These are phyloP conservation scores for Emmonsiellopsis sp. DNA, from an alignment of 2,329 filamentous ascomycete species.

Conservation along the genomic window DNA sequence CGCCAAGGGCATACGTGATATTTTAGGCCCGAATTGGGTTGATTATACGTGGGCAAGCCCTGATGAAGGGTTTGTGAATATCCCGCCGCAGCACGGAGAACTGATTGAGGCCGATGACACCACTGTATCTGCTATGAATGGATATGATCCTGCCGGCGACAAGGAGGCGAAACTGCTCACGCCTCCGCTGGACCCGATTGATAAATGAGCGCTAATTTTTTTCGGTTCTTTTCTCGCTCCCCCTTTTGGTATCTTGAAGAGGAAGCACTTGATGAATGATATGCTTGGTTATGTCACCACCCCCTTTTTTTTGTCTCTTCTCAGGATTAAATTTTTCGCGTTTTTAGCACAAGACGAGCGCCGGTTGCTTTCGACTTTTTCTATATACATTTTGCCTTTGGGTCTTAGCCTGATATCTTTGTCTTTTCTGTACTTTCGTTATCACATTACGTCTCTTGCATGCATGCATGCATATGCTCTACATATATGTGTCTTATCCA, in stretches of 20 bases:
- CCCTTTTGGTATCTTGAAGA: background rate
- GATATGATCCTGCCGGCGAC: slow-evolving; percentile 1
- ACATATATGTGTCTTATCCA: too few species aligned
- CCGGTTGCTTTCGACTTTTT: background rate
- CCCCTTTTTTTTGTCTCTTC: background rate
- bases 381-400: too few species aligned
- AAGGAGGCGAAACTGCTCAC: slow-evolving; percentile 20
- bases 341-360: background rate
- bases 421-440: background rate
- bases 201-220: slow-evolving; percentile 1
- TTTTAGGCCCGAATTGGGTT: slow-evolving; percentile 34
- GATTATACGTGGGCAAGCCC: slow-evolving; percentile 40
- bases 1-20: slow-evolving; percentile 28
- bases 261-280: background rate
- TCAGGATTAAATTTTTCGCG: background rate
- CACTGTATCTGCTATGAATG: background rate
- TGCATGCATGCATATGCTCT: too few species aligned
- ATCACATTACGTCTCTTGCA: background rate
- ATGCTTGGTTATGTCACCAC: background rate
- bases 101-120: slow-evolving; percentile 11
- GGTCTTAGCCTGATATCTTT: background rate
- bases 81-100: slow-evolving; percentile 18
- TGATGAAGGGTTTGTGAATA: slow-evolving; percentile 32
- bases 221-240: background rate
- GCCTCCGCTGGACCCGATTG: slow-evolving; percentile 23